These are phyloP conservation scores for Testicularia cyperi DNA, from an alignment of 1,284 basidiomycete genomes.

Conservation along the genomic window DNA sequence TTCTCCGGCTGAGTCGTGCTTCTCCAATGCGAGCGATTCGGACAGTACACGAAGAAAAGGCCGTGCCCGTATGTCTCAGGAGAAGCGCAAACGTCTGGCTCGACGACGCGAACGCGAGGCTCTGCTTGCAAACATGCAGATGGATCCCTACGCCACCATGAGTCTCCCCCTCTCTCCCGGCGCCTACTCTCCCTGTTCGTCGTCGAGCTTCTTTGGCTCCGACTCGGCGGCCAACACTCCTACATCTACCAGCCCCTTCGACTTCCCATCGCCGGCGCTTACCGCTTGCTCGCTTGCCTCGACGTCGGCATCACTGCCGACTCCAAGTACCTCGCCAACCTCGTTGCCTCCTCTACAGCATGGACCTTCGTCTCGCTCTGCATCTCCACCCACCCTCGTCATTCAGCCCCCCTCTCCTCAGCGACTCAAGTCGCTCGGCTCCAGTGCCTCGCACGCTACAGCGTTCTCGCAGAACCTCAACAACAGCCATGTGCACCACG, in stretches of 20 bases:
- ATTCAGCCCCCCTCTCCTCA: conserved; percentile 28
- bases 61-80: conserved; percentile 46
- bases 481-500: no score
- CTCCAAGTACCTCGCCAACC: conserved; percentile 1
- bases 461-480: no score
- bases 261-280: background rate
- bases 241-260: background rate
- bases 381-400: conserved; percentile 16
- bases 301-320: background rate
- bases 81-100: conserved; percentile 44
- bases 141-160: no score
- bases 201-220: no score
- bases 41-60: conserved; percentile 32
- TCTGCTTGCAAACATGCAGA: conserved; percentile 15
- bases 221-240: background rate
- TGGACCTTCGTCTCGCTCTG: background rate
- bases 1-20: conserved; percentile 17
- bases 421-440: no score
- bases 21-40: conserved; percentile 8
- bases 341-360: conserved; percentile 2
- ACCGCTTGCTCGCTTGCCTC: background rate
- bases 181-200: no score
- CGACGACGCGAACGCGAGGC: conserved; percentile 42
- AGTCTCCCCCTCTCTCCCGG: no score
- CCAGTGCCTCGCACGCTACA: no score